Evolutionary conservation across 805 yeast genomes (phyloP).

Genomic region (Saccharomycopsis babjevae): DNA sequence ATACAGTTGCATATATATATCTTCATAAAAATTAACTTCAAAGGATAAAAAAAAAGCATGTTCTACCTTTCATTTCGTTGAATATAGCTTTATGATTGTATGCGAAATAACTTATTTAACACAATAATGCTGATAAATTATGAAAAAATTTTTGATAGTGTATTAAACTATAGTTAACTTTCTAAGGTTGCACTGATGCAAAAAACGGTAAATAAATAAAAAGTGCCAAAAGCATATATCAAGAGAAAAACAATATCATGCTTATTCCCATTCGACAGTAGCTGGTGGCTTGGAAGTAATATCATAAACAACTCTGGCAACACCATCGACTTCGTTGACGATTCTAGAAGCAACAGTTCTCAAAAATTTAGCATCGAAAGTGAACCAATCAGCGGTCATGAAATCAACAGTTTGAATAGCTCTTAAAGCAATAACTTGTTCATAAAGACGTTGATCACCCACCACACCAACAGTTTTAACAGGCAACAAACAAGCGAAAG

Average conservation of each 20-base stretch:
- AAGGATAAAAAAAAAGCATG: neutral
- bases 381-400: constrained; percentile 99
- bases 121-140: no score
- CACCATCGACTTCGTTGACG: constrained; percentile 97
- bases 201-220: no score
- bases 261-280: constrained; percentile 98
- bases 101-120: no score
- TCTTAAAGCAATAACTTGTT: constrained; percentile 97
- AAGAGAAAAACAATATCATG: neutral
- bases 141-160: no score
- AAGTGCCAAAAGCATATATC: neutral
- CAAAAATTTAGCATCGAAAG: constrained; percentile 84
- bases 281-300: constrained; percentile 99
- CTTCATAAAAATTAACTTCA: neutral
- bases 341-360: constrained; percentile 91
- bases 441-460: constrained; percentile 99
- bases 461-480: constrained; percentile 98
- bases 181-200: neutral
- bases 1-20: neutral
- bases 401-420: constrained; percentile 97
- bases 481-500: constrained; percentile 93
- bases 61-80: neutral
- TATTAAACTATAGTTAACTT: neutral
- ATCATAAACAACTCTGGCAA: constrained; percentile 97
- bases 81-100: no score